Evolutionary conservation across 1,284 basidiomycete species (phyloP), one percentile per base, ranked within the genome.

Genomic region (Pyrrhoderma noxium): DNA sequence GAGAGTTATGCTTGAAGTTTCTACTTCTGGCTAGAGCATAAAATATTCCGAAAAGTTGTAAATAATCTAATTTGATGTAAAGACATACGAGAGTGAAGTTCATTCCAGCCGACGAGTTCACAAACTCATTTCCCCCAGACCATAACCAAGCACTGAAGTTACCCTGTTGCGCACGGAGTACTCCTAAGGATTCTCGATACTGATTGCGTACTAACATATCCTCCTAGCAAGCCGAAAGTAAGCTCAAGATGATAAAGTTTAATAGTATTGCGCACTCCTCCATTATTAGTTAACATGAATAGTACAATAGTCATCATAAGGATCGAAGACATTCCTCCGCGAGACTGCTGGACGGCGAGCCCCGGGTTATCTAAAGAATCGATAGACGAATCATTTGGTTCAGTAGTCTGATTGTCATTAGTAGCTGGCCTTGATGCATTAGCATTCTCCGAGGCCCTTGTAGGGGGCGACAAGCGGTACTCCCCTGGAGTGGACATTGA

Each of bases 91-190:
- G 66, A 13, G 75, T 76, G 57, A 86, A 88, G 61, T 86, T 80
- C 19, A 52, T 47, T n/a, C 16, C 45, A 18, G 25, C 41, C 3
- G 44, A 47, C 23, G 36, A 36, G 21, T 47, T 52, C 45, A 40
- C 40, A 0, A 78, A 70, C 22, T 67, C 66, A 8, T 79, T 80
- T 11, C 82, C 82, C n/a, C 51, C 51, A 7, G 45, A 27, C 59
- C 85, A 82, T 62, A 86, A 65, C 85, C 85, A 90, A 0, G 79
- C 76, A 2, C 80, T 81, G 60, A 79, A 89, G 63, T 89, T 87
- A 5, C 74, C 74, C 19, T 81, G 64, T 57, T 86, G 79, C 57
- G 76, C 69, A 37, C 72, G 72, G 47, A 88, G 63, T 5, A 70
- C 71, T 23, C 71, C 67, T 7, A 89, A 61, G n/a, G 77, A 70